Percentiles rank a stretch among this genome's conserved stretches.
phyloP scores from a whole-genome alignment of 148 eudicot genomes.

The Fagopyrum tataricum region DNA sequence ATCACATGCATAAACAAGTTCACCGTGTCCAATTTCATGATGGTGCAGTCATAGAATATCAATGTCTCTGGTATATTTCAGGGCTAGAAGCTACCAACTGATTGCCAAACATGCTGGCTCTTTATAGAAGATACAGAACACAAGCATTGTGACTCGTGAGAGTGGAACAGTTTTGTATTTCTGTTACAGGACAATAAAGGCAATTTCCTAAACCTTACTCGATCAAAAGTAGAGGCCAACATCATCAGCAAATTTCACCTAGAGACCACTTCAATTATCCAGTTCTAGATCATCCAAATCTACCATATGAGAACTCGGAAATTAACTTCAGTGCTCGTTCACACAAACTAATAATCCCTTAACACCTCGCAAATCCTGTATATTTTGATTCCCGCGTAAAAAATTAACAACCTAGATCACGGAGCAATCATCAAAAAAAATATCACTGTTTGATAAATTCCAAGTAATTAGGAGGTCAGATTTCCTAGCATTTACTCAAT shows the following conservation, averaged over 20 bases:
- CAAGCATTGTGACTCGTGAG: not conserved
- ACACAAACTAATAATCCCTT: not conserved
- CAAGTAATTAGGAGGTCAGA: not conserved
- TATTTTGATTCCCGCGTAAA: not conserved
- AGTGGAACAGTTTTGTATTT: not conserved
- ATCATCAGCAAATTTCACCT: not conserved
- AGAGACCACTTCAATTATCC: not conserved
- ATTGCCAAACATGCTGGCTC: not conserved
- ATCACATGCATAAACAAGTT: not conserved
- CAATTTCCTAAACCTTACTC: not conserved
- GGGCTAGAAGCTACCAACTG: not conserved
- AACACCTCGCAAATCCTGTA: not conserved
- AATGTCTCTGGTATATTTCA: not conserved
- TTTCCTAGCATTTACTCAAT: not conserved
- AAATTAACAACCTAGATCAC: not conserved
- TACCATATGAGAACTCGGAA: not conserved
- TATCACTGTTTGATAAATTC: not conserved
- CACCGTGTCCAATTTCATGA: not conserved
- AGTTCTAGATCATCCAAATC: not conserved
- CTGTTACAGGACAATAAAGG: not conserved
- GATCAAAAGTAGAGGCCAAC: not conserved
- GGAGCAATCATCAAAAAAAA: not conserved
- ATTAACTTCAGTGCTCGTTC: not conserved
- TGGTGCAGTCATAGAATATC: not conserved
- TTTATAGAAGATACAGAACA: not conserved